Base-by-base conservation (phyloP, 2,329 filamentous ascomycete species). In the Ceratocystis ficicola region DNA sequence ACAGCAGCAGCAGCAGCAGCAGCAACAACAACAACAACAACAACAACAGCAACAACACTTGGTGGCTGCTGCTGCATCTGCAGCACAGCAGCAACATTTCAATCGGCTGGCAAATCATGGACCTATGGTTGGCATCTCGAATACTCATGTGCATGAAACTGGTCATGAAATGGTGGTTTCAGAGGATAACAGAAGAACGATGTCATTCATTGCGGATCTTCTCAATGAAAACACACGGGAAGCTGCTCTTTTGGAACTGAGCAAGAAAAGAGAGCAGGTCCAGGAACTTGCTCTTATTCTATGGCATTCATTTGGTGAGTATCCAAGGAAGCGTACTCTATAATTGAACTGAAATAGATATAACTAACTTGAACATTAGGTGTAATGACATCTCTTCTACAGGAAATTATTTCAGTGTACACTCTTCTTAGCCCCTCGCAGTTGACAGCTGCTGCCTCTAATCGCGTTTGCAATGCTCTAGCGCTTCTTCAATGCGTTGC, bases 371-470 rank as follows among this genome's bases (percentile, higher is more conserved):
- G 7, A 17, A 5, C 55, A 36, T 70, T 70, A 96, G 91, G 92
- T 72, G 94, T 99, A 73, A 99, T 99, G 94, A 96, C 94, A 59
- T 95, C 91, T 65, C 81, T 99, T 28, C 83, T 97, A 44, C 93
- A 97, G 76, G 94, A 99, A 78, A 99, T 99, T 74, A 99, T 99
- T 73, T 96, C 93, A 10, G 94, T 99, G 65, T 99, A 99, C 74
- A 95, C 91, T 32, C 84, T 99, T 3, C 84, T 99, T 71, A 99
- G 96, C 75, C 94, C 94, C 5, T 96, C 91, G 62, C 93, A 97
- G 77, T 84, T 99, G 72, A 99, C 94, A 6, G 94, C 94, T 2
- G 92, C 94, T n/a, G 93, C 94, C 17, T 95, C 90, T 2, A 99
- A 99, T 78, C 83, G 94, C 70, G 94, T 99, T 67, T 99, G 94